Evolutionary conservation across 139 green algal species (phyloP).

Genomic region (Edaphochlamys debaryana): DNA sequence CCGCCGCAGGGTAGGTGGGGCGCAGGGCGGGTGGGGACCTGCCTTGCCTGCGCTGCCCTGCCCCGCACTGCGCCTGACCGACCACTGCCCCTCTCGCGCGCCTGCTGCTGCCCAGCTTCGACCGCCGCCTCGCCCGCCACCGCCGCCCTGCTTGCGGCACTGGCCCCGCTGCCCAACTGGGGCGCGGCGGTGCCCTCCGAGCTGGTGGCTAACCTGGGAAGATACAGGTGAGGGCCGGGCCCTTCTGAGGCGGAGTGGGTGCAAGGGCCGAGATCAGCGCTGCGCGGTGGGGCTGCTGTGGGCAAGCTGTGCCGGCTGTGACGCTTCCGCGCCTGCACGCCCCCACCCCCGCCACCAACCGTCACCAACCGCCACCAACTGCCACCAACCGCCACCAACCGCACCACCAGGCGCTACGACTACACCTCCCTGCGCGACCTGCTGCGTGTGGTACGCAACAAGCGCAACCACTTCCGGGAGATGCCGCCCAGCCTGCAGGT

Average conservation of each 20-base stretch:
- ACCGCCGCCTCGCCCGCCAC: not conserved
- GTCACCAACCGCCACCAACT: too few relatives aligned
- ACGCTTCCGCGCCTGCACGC: too few relatives aligned
- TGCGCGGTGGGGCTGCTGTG: too few relatives aligned
- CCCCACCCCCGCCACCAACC: too few relatives aligned
- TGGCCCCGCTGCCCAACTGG: slow-evolving; percentile 69
- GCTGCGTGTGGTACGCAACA: slow-evolving; percentile 98
- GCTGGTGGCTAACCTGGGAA: slow-evolving; percentile 90
- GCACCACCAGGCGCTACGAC: slow-evolving; percentile 73
- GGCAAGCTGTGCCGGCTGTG: slow-evolving; percentile 29
- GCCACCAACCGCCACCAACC: too few relatives aligned
- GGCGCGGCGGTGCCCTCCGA: slow-evolving; percentile 70
- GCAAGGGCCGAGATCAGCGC: too few relatives aligned
- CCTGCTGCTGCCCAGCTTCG: too few relatives aligned
- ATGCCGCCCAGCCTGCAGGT: slow-evolving; percentile 83
- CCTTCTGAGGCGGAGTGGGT: too few relatives aligned
- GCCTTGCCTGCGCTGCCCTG: too few relatives aligned
- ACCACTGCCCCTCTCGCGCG: too few relatives aligned
- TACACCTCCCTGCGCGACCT: slow-evolving; percentile 89
- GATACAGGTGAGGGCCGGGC: slow-evolving; percentile 73
- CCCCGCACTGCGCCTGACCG: too few relatives aligned
- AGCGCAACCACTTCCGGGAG: slow-evolving; percentile 96
- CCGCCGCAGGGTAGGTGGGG: not conserved
- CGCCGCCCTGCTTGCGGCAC: not conserved
- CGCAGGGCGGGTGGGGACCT: not conserved